Base-by-base conservation (phyloP, 306 rosid genomes). In the Lagenaria siceraria region DNA sequence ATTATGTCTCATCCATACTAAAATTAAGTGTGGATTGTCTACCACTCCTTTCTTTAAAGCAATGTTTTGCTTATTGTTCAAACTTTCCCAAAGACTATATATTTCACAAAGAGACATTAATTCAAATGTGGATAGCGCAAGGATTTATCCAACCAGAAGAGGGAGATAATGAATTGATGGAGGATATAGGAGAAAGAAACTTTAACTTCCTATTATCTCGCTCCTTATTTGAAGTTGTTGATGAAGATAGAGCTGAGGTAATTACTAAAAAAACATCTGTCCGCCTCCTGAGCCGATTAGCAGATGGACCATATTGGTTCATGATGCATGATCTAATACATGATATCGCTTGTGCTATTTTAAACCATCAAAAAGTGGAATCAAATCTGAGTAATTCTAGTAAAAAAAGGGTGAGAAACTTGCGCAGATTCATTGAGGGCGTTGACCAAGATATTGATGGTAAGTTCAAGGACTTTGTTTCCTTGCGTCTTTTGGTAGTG, bases 11-110 rank as follows among this genome's bases (percentile, higher is more conserved):
- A 38, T 56, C 77, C 3, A 36, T 17, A 22, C 27, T 78, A 8
- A 78, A 59, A 55, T 46, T 79, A 40, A 79, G 82, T 11, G 74
- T 80, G 53, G 51, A 48, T 74, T 13, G 54, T 15, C 33, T 80
- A 35, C 40, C 62, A 43, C 3, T 24, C 0, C 10, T 58, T 33
- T 7, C 58, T 22, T 36, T 80, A 35, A 80, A 80, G 18, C 75
- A 74, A 18, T 80, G 79, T 75, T 80, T 80, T 52, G 58, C 69
- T 13, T 80, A 74, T 21, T 74, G 79, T 40, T 74, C 83, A 74
- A 25, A 36, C 11, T 61, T 77, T 60, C n/a, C 53, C 8, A 75
- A 80, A 9, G 76, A 8, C 38, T 13, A 0, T 36, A 17, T 9
- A 5, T 51, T 74, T 0, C 0, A 14, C 21, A 80, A 43, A 56